Evolutionary conservation across 2,329 filamentous ascomycete species (phyloP).

Genomic region (Alternaria burnsii): DNA sequence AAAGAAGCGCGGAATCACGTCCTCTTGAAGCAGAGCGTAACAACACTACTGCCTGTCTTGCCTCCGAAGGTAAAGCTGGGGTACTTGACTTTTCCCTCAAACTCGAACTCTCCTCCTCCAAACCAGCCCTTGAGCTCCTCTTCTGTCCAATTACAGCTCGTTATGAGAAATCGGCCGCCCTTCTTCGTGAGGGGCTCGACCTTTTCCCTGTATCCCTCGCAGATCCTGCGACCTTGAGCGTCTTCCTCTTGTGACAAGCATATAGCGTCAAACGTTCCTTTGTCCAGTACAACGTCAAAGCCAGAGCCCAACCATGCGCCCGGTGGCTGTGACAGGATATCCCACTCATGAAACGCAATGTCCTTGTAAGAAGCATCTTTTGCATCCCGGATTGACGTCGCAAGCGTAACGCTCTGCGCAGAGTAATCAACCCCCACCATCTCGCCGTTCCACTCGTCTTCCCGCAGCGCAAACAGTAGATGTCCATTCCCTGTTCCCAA

Average conservation of each 20-base stretch:
- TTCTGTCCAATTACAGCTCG: conserved; percentile 98
- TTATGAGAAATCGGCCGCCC: conserved; percentile 81
- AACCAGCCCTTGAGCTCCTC: conserved; percentile 86
- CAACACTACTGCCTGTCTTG: conserved; percentile 86
- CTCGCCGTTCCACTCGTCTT: conserved; percentile 70
- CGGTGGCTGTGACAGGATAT: conserved; percentile 56
- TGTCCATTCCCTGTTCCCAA: conserved; percentile 95
- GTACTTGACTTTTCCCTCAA: conserved; percentile 77
- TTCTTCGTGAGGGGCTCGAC: conserved; percentile 73
- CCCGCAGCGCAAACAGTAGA: conserved; percentile 81
- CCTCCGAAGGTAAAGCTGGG: conserved; percentile 90
- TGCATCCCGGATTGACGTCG: conserved; percentile 65
- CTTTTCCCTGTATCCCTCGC: conserved; percentile 76
- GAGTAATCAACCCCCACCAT: conserved; percentile 94
- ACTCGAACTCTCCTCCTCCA: conserved; percentile 63
- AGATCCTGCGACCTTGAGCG: conserved; percentile 65
- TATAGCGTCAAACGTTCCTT: conserved; percentile 97
- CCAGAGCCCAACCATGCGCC: conserved; percentile 68
- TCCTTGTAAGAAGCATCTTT: conserved; percentile 39
- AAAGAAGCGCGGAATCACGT: conserved; percentile 27
- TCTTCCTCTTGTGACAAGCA: conserved; percentile 71
- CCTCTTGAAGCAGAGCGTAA: conserved; percentile 80
- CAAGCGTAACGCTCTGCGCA: conserved; percentile 75
- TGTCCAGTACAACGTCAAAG: conserved; percentile 95
- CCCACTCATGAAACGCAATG: conserved; percentile 62